Conservation (phyloP, 2,329 filamentous ascomycete genomes). For the Pestalotiopsis sp. region DNA sequence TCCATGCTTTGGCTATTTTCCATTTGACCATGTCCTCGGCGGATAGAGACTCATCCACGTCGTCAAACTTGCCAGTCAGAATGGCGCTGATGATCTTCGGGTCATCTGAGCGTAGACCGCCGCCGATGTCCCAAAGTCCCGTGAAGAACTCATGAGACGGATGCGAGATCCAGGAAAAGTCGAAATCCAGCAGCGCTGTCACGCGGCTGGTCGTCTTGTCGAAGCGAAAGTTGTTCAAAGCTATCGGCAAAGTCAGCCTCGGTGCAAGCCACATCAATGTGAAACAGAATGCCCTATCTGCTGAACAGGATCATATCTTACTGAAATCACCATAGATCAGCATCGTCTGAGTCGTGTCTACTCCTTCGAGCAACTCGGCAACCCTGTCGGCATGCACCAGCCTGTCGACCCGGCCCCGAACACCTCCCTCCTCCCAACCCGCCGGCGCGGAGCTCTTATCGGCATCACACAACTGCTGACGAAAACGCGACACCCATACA, state of each 20-base stretch:
- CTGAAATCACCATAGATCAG: slow-evolving; percentile 31
- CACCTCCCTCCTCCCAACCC: slow-evolving; percentile 10
- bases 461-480: slow-evolving; percentile 9
- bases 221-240: slow-evolving; percentile 29
- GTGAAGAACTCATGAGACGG: slow-evolving; percentile 27
- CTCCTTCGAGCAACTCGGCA: slow-evolving; percentile 13
- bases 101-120: slow-evolving; percentile 12
- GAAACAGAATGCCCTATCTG: background rate
- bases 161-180: slow-evolving; percentile 26
- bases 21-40: background rate
- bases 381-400: slow-evolving; percentile 15
- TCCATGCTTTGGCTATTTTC: slow-evolving; percentile 7
- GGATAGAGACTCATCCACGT: background rate
- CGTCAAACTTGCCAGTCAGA: background rate
- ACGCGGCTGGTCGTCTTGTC: slow-evolving; percentile 22
- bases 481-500: slow-evolving; percentile 7
- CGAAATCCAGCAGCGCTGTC: slow-evolving; percentile 30
- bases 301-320: slow-evolving; percentile 14
- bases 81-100: background rate
- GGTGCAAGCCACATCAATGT: background rate
- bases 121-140: slow-evolving; percentile 24
- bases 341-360: slow-evolving; percentile 17
- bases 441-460: slow-evolving; percentile 14
- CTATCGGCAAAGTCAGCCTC: slow-evolving; percentile 8
- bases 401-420: slow-evolving; percentile 14